Conservation (phyloP, 257 asterid genomes). For the Echium plantagineum region DNA sequence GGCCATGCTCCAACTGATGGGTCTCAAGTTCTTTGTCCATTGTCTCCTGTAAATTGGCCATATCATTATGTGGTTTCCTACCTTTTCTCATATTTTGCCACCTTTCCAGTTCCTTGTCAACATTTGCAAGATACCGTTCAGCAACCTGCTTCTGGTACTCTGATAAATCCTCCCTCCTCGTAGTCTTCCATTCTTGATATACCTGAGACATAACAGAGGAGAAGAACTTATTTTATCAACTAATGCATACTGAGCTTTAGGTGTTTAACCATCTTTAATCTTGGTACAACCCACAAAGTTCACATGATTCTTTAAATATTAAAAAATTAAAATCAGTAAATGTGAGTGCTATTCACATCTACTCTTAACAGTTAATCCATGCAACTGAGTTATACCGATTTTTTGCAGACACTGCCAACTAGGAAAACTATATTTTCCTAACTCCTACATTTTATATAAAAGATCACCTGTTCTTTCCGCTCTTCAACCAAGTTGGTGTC, state of each 20-base stretch:
- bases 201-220: conserved; percentile 26
- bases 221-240: background rate
- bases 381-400: no score
- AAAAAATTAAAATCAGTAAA: no score
- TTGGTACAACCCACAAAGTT: no score
- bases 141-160: conserved; percentile 72
- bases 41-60: conserved; percentile 83
- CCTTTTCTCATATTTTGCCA: conserved; percentile 86
- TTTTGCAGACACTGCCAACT: no score
- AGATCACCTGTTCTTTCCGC: conserved; percentile 64
- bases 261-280: no score
- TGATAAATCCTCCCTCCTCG: conserved; percentile 80
- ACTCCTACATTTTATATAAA: background rate
- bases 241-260: no score
- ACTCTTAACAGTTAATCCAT: background rate
- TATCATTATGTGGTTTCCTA: conserved; percentile 38
- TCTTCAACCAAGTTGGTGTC: conserved; percentile 35
- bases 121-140: conserved; percentile 61
- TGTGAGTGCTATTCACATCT: no score
- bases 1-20: conserved; percentile 94
- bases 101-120: conserved; percentile 71
- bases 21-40: conserved; percentile 99
- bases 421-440: background rate
- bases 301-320: no score
- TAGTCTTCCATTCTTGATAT: conserved; percentile 85